Conservation (phyloP, 345 rosid species). For the Euphorbia tirucalli region DNA sequence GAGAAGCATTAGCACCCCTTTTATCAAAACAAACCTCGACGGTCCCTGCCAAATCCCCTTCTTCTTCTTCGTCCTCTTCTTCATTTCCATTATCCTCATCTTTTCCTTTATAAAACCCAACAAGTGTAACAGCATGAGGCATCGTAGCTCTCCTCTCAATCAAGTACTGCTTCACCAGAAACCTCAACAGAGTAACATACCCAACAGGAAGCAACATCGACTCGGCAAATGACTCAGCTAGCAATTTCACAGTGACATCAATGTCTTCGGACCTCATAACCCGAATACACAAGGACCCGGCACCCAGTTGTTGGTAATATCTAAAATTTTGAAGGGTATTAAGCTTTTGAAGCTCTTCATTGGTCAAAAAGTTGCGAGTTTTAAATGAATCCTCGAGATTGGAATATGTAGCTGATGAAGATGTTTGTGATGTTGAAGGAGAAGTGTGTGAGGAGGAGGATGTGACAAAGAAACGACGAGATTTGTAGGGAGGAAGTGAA, state of each 20-base stretch:
- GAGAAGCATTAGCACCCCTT: constrained; percentile 72
- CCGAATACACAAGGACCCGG: constrained; percentile 65
- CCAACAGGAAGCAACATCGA: constrained; percentile 71
- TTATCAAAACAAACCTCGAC: constrained; percentile 75
- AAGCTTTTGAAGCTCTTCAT: constrained; percentile 72
- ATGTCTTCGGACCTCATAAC: constrained; percentile 74
- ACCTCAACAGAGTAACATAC: constrained; percentile 59
- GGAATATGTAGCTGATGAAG: constrained; percentile 27
- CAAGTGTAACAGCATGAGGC: constrained; percentile 80
- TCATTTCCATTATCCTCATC: constrained; percentile 15
- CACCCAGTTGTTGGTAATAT: constrained; percentile 47
- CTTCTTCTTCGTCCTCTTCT: constrained; percentile 24
- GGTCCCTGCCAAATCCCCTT: constrained; percentile 68
- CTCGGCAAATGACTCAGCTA: constrained; percentile 80
- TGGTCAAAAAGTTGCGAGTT: constrained; percentile 54
- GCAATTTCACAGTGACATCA: constrained; percentile 60
- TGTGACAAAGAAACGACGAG: background rate
- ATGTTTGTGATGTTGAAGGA: constrained; percentile 2
- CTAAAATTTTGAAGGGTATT: constrained; percentile 58
- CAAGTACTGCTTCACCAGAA: constrained; percentile 82
- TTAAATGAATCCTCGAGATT: constrained; percentile 58
- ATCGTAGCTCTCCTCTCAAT: constrained; percentile 60
- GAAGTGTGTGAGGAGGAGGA: constrained; percentile 11
- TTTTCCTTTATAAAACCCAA: constrained; percentile 57
- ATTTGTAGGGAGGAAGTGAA: background rate